Evolutionary conservation across 2,329 filamentous ascomycete genomes (phyloP).

Genomic region (Penicillium polonicum): DNA sequence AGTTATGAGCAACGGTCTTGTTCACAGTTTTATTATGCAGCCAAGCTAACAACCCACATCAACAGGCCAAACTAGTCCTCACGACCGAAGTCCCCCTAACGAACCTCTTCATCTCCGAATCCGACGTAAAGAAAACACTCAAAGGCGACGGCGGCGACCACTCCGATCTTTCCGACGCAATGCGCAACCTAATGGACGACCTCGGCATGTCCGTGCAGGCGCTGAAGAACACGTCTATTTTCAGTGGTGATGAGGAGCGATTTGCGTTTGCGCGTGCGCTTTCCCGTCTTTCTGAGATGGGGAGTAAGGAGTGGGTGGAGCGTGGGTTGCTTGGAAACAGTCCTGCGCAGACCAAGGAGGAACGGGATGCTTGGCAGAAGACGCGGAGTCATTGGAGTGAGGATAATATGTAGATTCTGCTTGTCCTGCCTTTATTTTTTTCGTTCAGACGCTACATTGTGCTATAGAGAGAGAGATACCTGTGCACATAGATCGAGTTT

Average conservation of each 20-base stretch:
- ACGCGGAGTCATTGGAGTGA: constrained; percentile 52
- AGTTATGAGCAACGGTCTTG: constrained; percentile 16
- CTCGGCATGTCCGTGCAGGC: constrained; percentile 79
- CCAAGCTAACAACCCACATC: not conserved
- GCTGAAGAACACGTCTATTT: constrained; percentile 81
- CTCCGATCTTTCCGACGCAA: constrained; percentile 62
- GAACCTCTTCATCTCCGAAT: constrained; percentile 77
- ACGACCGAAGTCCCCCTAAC: constrained; percentile 83
- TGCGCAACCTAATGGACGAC: constrained; percentile 83
- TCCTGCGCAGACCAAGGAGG: constrained; percentile 44
- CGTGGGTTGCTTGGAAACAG: constrained; percentile 58
- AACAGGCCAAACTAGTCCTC: constrained; percentile 86
- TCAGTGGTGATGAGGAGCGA: constrained; percentile 90
- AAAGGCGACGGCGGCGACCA: constrained; percentile 48
- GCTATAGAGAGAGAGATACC: constrained; percentile 3
- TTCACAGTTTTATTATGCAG: not conserved
- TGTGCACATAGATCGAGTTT: constrained; percentile 5
- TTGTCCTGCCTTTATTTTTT: not conserved
- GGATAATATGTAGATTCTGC: constrained; percentile 43
- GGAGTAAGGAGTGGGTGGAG: constrained; percentile 92
- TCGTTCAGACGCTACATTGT: not conserved
- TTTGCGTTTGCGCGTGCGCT: constrained; percentile 93
- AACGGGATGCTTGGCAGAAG: constrained; percentile 50
- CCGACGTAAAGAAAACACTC: constrained; percentile 64
- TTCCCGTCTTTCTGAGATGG: constrained; percentile 86